Conservation (phyloP, 2,329 filamentous ascomycete species). For the Phaeophleospora eucalypticola region DNA sequence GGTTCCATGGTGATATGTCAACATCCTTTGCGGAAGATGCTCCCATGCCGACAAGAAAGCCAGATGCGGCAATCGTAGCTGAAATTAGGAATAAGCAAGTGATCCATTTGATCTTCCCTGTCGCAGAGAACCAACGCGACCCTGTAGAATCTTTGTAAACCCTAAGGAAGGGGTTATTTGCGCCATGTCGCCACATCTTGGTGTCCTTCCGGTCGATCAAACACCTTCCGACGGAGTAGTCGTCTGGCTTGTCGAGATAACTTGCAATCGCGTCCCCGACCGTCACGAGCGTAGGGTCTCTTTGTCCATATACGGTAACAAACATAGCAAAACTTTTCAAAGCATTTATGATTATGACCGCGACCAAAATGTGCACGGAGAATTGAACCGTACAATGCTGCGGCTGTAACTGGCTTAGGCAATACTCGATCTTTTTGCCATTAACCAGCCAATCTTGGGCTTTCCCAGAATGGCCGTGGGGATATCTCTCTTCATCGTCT, state of each 20-base stretch:
- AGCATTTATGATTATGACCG: conserved; percentile 13
- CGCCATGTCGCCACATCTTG: conserved; percentile 4
- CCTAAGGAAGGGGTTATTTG: conserved; percentile 1
- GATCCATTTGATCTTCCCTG: conserved; percentile 7
- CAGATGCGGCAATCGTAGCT: conserved; percentile 2
- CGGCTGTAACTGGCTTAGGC: conserved; percentile 6
- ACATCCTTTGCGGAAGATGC: neutral
- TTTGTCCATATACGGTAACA: conserved; percentile 8
- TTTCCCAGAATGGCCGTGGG: conserved; percentile 1
- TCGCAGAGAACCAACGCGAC: conserved; percentile 7
- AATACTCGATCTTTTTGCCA: conserved; percentile 17
- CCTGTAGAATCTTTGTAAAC: neutral
- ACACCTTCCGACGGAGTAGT: conserved; percentile 15
- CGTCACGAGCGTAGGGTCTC: conserved; percentile 15
- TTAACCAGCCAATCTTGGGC: conserved; percentile 12
- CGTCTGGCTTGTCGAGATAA: conserved; percentile 17
- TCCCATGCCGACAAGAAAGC: conserved; percentile 3
- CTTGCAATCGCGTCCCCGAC: conserved; percentile 22
- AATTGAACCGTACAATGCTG: conserved; percentile 15
- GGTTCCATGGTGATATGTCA: conserved; percentile 2
- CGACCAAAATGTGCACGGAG: conserved; percentile 12
- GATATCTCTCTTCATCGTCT: neutral
- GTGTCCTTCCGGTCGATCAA: conserved; percentile 14
- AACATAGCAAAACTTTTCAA: conserved; percentile 16
- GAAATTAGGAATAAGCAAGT: conserved; percentile 7